phyloP scores from a whole-genome alignment of 345 rosid species.

The Dipteronia sinensis region DNA sequence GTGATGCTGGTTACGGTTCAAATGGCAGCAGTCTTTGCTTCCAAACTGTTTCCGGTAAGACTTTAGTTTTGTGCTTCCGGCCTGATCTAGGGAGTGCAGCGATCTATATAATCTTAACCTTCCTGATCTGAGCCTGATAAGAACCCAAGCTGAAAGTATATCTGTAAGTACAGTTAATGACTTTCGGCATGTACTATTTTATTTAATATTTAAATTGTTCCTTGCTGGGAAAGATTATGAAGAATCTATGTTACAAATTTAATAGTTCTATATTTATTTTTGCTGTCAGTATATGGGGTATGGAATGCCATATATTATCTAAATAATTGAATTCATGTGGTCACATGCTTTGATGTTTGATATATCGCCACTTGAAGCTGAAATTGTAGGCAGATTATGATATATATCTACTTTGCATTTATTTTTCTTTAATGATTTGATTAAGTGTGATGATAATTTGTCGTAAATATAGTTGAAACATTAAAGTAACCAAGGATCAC shows the following conservation, averaged over 20 bases:
- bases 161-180: not conserved
- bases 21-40: slow-evolving; percentile 7
- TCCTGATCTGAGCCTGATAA: not conserved
- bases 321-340: not conserved
- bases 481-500: too few relatives aligned
- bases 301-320: not conserved
- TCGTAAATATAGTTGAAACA: not conserved
- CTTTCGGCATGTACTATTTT: not conserved
- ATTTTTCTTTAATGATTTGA: not conserved
- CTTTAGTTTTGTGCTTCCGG: not conserved
- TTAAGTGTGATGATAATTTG: not conserved
- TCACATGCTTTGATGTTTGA: not conserved
- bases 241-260: not conserved
- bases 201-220: not conserved
- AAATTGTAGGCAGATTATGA: not conserved
- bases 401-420: not conserved
- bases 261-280: not conserved
- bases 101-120: not conserved
- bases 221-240: not conserved
- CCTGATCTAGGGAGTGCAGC: not conserved
- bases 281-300: not conserved
- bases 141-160: not conserved
- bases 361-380: not conserved
- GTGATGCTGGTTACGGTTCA: not conserved
- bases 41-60: not conserved